Evolutionary conservation across 2,329 filamentous ascomycete genomes (phyloP), one percentile per base, ranked within the genome.

Genomic region (Ophiostoma australiae): DNA sequence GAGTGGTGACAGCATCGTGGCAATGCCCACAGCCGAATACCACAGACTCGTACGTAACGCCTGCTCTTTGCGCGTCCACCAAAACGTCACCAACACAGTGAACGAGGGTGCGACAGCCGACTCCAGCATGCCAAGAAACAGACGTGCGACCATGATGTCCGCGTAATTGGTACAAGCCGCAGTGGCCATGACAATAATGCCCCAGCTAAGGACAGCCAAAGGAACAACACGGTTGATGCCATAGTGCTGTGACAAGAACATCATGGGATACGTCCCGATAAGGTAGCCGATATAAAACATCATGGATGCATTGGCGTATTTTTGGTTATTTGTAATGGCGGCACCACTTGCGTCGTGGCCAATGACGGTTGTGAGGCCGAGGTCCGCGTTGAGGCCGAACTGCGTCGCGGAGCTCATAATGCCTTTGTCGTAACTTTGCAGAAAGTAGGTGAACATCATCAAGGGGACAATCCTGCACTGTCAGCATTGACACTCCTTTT

Each of bases 51-150:
- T 79, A 2, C 79, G 76, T 75, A 79, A 74, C 13, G 80, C 78
- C 73, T 82, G 78, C 70, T 83, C 80, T 68, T 79, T 75, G 66
- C 81, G 80, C n/a, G 77, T 81, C 67, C 82, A 83, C 76, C 78
- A 83, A 20, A 85, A 80, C 63, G 86, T 84, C 69, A 85, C 80
- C 80, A 87, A 55, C 11, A 70, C 69, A 4, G 69, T 86, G 44
- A 72, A 70, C 1, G 63, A 37, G 15, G 71, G 71, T 15, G 52
- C 63, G 5, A 72, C 68, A 11, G 68, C 66, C 20, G 68, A 61
- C 68, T 72, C 71, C 17, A 72, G 31, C 2, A 72, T 7, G 2
- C 71, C 71, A 4, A 72, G 65, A 23, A 66, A 66, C 31, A 72
- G 44, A 31, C 71, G 65, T 6, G 63, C 63, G 6, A 55, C 44